Evolutionary conservation across 2,329 filamentous ascomycete genomes (phyloP).

Genomic region (Ascochyta lentis): DNA sequence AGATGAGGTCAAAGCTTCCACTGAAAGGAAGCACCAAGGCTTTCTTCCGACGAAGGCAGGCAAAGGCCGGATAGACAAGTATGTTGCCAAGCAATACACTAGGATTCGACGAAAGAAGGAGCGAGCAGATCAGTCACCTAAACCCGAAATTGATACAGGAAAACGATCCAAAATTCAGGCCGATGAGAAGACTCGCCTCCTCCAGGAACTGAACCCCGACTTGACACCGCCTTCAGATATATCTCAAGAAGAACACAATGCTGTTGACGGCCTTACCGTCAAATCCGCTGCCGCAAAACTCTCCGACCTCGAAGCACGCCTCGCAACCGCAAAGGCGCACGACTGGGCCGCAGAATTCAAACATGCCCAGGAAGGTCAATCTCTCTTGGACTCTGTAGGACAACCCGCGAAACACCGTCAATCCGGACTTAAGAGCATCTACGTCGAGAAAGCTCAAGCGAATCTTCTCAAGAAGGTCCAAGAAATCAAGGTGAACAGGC

Average conservation of each 20-base stretch:
- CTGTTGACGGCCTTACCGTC: neutral
- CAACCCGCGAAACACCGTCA: neutral
- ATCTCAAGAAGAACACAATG: neutral
- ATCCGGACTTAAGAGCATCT: neutral
- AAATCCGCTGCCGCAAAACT: neutral
- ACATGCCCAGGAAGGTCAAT: neutral
- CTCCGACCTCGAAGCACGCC: neutral
- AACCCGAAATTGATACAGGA: neutral
- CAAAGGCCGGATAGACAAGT: neutral
- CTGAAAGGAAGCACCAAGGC: neutral
- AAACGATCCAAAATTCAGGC: neutral
- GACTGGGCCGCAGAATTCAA: neutral
- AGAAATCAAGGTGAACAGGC: neutral
- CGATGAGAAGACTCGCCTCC: neutral
- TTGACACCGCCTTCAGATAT: neutral
- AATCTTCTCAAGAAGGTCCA: neutral
- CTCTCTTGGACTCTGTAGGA: neutral
- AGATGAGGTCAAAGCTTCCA: neutral
- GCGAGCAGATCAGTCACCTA: neutral
- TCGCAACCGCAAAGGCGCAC: neutral
- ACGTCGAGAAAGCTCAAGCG: neutral
- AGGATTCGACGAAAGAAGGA: neutral
- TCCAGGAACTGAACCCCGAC: slow-evolving; percentile 1
- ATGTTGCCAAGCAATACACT: neutral
- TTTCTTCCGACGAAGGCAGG: neutral